These are phyloP conservation scores for Dactylonectria macrodidyma DNA, from an alignment of 2,329 filamentous ascomycete genomes.

Conservation along the genomic window DNA sequence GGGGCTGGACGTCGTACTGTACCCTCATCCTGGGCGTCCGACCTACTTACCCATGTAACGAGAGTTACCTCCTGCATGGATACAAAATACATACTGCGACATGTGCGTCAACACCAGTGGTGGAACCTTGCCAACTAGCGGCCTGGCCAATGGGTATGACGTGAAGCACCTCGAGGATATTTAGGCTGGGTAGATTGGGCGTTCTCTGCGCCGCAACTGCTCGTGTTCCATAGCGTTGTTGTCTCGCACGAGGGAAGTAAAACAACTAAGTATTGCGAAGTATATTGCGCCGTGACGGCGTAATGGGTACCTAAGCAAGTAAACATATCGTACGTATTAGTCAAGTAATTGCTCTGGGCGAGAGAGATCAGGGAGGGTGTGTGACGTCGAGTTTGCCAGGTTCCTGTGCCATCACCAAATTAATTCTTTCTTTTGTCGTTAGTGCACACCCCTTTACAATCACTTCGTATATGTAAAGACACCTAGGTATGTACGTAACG, in stretches of 20 bases:
- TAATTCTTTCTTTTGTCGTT: slow-evolving; percentile 16
- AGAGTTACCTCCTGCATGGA: not conserved
- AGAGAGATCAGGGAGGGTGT: slow-evolving; percentile 20
- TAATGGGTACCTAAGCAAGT: not conserved
- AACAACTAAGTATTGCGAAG: not conserved
- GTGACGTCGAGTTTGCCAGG: slow-evolving; percentile 30
- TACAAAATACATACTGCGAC: not conserved
- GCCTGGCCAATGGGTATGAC: not conserved
- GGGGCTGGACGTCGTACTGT: not conserved
- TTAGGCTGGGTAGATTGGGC: not conserved
- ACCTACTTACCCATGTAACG: not conserved
- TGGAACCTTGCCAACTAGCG: slow-evolving; percentile 20
- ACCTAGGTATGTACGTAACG: too few relatives aligned
- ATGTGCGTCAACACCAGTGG: not conserved
- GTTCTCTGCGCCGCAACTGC: not conserved
- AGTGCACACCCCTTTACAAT: not conserved
- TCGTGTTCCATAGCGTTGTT: not conserved
- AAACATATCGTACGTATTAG: not conserved
- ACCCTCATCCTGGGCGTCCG: not conserved
- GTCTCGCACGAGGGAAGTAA: not conserved
- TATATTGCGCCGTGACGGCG: too few relatives aligned
- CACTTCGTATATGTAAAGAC: not conserved
- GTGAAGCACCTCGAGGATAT: not conserved
- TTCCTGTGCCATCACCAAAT: slow-evolving; percentile 18
- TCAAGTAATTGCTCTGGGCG: not conserved